Percentiles rank a stretch among this genome's conserved stretches.
Evolutionary conservation across 1,284 basidiomycete genomes (phyloP).

Genomic region (Leccinum huronense): DNA sequence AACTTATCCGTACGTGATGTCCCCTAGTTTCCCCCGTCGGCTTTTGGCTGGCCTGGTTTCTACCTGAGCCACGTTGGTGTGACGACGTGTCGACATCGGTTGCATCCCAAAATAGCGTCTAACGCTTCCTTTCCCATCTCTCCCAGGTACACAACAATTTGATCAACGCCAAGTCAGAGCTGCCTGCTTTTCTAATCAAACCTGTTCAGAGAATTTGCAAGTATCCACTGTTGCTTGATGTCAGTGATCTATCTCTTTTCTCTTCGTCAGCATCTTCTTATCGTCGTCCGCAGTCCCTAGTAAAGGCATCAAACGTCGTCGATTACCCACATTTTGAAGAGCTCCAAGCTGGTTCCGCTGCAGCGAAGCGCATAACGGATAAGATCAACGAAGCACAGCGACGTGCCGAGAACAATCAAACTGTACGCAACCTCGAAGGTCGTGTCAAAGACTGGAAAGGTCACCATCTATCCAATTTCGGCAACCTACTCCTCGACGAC

Average conservation of each 20-base stretch:
- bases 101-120: slow-evolving; percentile 26
- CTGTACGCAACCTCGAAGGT: slow-evolving; percentile 84
- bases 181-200: slow-evolving; percentile 90
- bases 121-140: slow-evolving; percentile 11
- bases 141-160: slow-evolving; percentile 66
- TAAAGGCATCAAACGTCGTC: slow-evolving; percentile 69
- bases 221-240: slow-evolving; percentile 87
- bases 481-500: slow-evolving; percentile 90
- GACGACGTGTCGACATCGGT: slow-evolving; percentile 39
- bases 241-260: slow-evolving; percentile 51
- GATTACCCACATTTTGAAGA: slow-evolving; percentile 79
- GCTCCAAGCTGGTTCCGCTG: slow-evolving; percentile 78
- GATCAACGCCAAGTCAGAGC: slow-evolving; percentile 82
- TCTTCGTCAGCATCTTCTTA: not conserved
- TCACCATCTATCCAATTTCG: slow-evolving; percentile 92
- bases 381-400: slow-evolving; percentile 96
- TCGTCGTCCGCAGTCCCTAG: slow-evolving; percentile 51
- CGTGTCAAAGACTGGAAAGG: slow-evolving; percentile 99
- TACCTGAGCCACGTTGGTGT: slow-evolving; percentile 35
- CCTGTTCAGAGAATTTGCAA: slow-evolving; percentile 91
- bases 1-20: slow-evolving; percentile 70
- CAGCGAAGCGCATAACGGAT: slow-evolving; percentile 91
- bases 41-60: slow-evolving; percentile 19
- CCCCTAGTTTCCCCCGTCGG: slow-evolving; percentile 13
- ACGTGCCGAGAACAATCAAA: slow-evolving; percentile 81